Percentiles rank a stretch among this genome's conserved stretches.
phyloP scores from a whole-genome alignment of 768 basidiomycete genomes.

The Russula foetens region DNA sequence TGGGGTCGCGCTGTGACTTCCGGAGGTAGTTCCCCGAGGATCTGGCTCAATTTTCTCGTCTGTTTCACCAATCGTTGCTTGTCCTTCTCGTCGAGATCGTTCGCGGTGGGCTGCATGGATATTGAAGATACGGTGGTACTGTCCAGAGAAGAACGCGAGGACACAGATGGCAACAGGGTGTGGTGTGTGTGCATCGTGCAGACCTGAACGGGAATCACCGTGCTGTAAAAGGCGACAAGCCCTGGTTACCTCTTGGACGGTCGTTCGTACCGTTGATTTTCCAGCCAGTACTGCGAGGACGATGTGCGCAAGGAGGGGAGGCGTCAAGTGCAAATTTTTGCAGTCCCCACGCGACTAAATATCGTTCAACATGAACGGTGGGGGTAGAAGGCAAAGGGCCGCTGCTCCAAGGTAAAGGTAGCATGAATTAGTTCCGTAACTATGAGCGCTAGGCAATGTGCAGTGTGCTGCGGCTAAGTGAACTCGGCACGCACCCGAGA shows the following conservation, averaged over 20 bases:
- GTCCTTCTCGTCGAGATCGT: constrained; percentile 29
- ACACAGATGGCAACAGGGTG: background rate
- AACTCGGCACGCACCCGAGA: constrained; percentile 3
- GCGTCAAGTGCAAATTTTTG: background rate
- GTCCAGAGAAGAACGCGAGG: background rate
- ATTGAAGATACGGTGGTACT: background rate
- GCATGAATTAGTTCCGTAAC: background rate
- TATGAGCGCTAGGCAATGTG: constrained; percentile 2
- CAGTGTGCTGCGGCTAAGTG: background rate
- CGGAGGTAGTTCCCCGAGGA: constrained; percentile 33
- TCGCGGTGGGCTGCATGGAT: constrained; percentile 25
- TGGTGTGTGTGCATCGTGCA: background rate
- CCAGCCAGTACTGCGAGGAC: background rate
- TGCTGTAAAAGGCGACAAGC: background rate
- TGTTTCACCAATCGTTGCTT: constrained; percentile 35
- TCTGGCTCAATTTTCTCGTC: constrained; percentile 36
- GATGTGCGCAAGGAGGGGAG: background rate
- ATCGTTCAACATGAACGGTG: background rate
- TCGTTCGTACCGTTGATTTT: background rate
- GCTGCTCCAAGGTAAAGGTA: background rate
- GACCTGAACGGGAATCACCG: background rate
- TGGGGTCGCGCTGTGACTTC: constrained; percentile 7
- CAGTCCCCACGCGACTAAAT: background rate
- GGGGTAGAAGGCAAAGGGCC: background rate
- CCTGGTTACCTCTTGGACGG: background rate